phyloP scores from a whole-genome alignment of 176 grass and related monocot species.

The Canna indica region DNA sequence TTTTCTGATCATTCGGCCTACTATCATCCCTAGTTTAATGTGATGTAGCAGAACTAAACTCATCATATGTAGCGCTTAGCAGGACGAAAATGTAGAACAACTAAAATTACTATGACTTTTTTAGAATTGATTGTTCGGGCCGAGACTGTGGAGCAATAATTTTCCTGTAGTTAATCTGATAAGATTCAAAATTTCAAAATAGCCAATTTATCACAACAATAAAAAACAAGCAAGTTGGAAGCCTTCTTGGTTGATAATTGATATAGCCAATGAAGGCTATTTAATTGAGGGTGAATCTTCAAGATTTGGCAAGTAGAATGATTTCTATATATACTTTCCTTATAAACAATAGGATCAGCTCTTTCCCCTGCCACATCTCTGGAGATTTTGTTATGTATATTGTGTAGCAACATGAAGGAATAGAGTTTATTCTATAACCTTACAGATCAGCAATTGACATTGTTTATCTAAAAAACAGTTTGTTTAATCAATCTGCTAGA shows the following conservation, averaged over 20 bases:
- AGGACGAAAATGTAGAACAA: neutral
- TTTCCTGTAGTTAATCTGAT: too few species aligned
- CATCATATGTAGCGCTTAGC: neutral
- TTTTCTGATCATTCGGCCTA: too few species aligned
- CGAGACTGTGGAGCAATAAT: neutral
- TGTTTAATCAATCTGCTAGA: neutral
- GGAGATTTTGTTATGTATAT: neutral
- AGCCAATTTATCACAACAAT: too few species aligned
- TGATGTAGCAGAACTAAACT: too few species aligned
- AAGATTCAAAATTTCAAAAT: too few species aligned
- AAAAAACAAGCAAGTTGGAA: too few species aligned
- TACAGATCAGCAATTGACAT: too few species aligned
- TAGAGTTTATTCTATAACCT: neutral
- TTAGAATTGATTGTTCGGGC: neutral
- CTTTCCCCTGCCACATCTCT: neutral
- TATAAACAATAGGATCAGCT: neutral
- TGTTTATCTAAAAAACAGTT: neutral
- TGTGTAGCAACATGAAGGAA: neutral
- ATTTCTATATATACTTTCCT: neutral
- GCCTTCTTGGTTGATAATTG: too few species aligned
- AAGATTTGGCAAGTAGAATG: neutral
- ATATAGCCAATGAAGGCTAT: too few species aligned
- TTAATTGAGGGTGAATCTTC: too few species aligned
- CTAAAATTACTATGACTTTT: neutral
- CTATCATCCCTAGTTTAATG: neutral